These are phyloP conservation scores for Brassica hybrid DNA, from an alignment of 441 rosid genomes.

Conservation along the genomic window DNA sequence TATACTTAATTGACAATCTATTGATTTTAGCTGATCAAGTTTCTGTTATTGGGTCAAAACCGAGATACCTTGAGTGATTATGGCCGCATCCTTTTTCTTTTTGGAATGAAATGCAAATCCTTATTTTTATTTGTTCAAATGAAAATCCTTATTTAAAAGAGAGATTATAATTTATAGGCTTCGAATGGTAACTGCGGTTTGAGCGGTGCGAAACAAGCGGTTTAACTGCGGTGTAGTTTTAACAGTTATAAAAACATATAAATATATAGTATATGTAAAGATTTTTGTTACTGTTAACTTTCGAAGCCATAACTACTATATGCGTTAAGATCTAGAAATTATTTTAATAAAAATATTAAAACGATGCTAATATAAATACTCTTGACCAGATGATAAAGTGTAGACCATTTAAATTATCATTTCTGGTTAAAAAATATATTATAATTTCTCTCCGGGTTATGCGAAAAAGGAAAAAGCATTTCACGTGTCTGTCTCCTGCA, in stretches of 20 bases:
- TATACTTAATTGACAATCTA: too few relatives aligned
- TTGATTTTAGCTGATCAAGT: too few relatives aligned
- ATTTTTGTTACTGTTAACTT: too few relatives aligned
- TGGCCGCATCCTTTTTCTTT: too few relatives aligned
- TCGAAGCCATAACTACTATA: neutral
- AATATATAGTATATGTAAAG: too few relatives aligned
- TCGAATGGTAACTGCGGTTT: too few relatives aligned
- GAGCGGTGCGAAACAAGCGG: too few relatives aligned
- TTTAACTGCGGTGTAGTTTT: too few relatives aligned
- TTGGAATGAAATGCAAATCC: neutral
- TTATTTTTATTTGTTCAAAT: neutral
- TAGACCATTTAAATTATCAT: slow-evolving; percentile 2
- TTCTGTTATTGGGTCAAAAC: too few relatives aligned
- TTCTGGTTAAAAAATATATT: neutral
- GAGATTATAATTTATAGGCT: neutral
- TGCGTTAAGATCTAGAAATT: neutral
- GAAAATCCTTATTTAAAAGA: neutral
- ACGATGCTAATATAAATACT: neutral
- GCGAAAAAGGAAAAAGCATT: slow-evolving; percentile 32
- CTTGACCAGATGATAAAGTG: neutral
- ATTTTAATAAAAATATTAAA: neutral
- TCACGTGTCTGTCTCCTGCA: slow-evolving; percentile 40
- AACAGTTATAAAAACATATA: too few relatives aligned
- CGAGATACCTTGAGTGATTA: too few relatives aligned
- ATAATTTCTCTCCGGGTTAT: slow-evolving; percentile 28